phyloP scores from a whole-genome alignment of 1,284 basidiomycete genomes.

The Earliella scabrosa region DNA sequence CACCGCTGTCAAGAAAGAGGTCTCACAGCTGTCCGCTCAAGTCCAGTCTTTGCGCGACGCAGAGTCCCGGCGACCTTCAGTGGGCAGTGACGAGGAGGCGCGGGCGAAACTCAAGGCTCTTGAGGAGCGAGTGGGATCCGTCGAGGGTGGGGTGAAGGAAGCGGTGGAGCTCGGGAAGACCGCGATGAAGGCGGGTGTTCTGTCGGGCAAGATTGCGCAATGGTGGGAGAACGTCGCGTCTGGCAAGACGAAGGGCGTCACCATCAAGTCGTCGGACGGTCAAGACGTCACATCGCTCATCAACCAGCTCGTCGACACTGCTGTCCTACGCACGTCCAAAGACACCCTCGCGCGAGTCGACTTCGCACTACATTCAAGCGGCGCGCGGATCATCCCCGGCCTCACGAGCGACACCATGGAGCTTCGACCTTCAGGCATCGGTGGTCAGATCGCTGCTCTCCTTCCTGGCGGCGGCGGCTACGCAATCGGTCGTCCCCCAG shows the following conservation, averaged over 20 bases:
- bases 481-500: conserved; percentile 78
- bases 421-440: conserved; percentile 53
- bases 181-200: conserved; percentile 39
- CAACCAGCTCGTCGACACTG: conserved; percentile 72
- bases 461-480: conserved; percentile 63
- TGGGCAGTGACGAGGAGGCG: conserved; percentile 56
- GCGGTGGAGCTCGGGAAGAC: conserved; percentile 70
- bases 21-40: conserved; percentile 56
- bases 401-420: conserved; percentile 83
- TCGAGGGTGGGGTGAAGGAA: conserved; percentile 76
- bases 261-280: conserved; percentile 76
- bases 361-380: conserved; percentile 85
- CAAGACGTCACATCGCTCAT: conserved; percentile 78
- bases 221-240: conserved; percentile 65
- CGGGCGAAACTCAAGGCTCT: conserved; percentile 55
- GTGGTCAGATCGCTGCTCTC: conserved; percentile 51
- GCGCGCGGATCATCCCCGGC: conserved; percentile 80
- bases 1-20: conserved; percentile 54
- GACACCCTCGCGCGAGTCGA: conserved; percentile 85
- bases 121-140: conserved; percentile 62
- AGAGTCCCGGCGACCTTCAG: conserved; percentile 31
- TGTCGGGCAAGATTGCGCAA: conserved; percentile 43
- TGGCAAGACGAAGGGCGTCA: conserved; percentile 46
- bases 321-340: conserved; percentile 69
- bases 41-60: conserved; percentile 41